Conservation (phyloP, 495 filamentous ascomycete species). For the Tuber melanosporum region DNA sequence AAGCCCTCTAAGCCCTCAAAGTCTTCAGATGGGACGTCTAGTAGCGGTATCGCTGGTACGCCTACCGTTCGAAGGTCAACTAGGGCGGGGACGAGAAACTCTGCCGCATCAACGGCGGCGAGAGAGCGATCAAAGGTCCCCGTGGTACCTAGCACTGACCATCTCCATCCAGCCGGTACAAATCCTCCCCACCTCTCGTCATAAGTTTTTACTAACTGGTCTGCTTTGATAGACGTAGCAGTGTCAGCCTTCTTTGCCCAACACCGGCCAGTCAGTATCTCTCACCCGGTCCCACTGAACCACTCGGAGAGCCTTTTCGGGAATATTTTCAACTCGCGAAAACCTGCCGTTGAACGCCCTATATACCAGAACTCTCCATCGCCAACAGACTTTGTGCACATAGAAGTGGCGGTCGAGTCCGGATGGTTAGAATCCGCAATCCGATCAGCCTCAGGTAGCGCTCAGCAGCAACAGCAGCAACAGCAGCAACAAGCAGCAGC, state of each 20-base stretch:
- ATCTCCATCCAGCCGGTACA: slow-evolving; percentile 36
- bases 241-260: slow-evolving; percentile 92
- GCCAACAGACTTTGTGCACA: slow-evolving; percentile 44
- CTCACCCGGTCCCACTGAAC: slow-evolving; percentile 64
- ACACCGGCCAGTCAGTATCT: slow-evolving; percentile 87
- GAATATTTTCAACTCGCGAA: slow-evolving; percentile 63
- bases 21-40: slow-evolving; percentile 21
- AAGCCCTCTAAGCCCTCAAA: slow-evolving; percentile 27
- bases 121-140: slow-evolving; percentile 37
- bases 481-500: slow-evolving; percentile 46
- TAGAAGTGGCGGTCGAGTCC: slow-evolving; percentile 16
- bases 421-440: slow-evolving; percentile 58
- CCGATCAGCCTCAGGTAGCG: slow-evolving; percentile 40
- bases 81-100: slow-evolving; percentile 25
- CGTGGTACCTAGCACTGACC: slow-evolving; percentile 37
- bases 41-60: slow-evolving; percentile 18
- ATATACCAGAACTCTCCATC: slow-evolving; percentile 70
- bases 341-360: slow-evolving; percentile 47
- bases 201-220: slow-evolving; percentile 42
- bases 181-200: slow-evolving; percentile 43
- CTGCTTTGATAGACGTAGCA: slow-evolving; percentile 59
- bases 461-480: slow-evolving; percentile 34
- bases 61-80: slow-evolving; percentile 17
- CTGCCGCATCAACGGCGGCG: slow-evolving; percentile 7
- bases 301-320: slow-evolving; percentile 68